Percentiles rank a stretch among this genome's conserved stretches.
These are phyloP conservation scores for Kurtzmaniella cleridarum DNA, from an alignment of 805 yeast species.

Conservation along the genomic window DNA sequence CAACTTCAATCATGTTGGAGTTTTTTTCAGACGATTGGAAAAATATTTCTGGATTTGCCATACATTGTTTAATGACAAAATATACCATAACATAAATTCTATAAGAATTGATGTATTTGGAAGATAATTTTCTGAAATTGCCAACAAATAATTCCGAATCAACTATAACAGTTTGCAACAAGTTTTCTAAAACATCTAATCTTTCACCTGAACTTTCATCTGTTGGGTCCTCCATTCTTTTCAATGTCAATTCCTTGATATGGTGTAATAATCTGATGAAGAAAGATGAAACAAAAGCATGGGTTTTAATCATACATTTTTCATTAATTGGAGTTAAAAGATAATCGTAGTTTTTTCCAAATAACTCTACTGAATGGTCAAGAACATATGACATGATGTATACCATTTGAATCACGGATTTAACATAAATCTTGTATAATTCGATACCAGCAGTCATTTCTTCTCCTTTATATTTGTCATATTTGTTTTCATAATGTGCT, in stretches of 20 bases:
- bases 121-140: constrained; percentile 32
- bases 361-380: constrained; percentile 36
- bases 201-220: constrained; percentile 15
- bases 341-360: constrained; percentile 36
- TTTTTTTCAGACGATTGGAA: constrained; percentile 26
- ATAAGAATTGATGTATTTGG: constrained; percentile 35
- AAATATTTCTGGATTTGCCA: constrained; percentile 33
- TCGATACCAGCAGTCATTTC: constrained; percentile 37
- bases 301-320: constrained; percentile 36
- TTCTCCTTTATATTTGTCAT: constrained; percentile 19
- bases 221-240: constrained; percentile 7
- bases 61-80: constrained; percentile 36
- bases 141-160: constrained; percentile 42
- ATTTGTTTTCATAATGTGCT: constrained; percentile 33
- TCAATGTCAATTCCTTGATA: constrained; percentile 25
- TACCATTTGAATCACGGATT: constrained; percentile 36
- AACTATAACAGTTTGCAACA: constrained; percentile 25
- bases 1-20: constrained; percentile 13
- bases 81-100: constrained; percentile 36
- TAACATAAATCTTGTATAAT: constrained; percentile 35
- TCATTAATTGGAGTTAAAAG: constrained; percentile 32
- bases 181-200: constrained; percentile 24
- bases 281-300: constrained; percentile 32
- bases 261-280: constrained; percentile 36
- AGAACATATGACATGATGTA: constrained; percentile 39